These are phyloP conservation scores for Podila epigama DNA, from an alignment of 192 early-diverging fungal genomes.

Conservation along the genomic window DNA sequence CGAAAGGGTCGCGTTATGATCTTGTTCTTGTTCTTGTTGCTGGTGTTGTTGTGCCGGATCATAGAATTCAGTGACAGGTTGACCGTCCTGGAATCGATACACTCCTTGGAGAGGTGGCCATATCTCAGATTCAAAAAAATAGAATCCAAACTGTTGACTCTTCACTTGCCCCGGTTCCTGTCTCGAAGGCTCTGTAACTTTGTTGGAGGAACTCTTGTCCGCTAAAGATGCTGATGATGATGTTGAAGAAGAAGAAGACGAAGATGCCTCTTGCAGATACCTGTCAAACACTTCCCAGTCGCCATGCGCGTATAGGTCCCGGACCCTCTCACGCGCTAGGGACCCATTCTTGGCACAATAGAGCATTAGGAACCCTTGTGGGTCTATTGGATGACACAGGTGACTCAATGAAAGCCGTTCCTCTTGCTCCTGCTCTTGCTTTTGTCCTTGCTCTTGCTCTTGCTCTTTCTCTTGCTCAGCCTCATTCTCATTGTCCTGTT, in stretches of 20 bases:
- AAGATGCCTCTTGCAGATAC: conserved; percentile 37
- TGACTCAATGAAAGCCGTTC: conserved; percentile 60
- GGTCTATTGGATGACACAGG: conserved; percentile 67
- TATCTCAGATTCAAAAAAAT: conserved; percentile 77
- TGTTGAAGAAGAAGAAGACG: too few relatives aligned
- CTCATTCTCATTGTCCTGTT: conserved; percentile 37
- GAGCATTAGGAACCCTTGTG: conserved; percentile 72
- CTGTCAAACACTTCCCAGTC: conserved; percentile 69
- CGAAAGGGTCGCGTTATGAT: not conserved
- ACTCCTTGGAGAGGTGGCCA: conserved; percentile 75
- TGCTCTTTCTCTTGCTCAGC: not conserved
- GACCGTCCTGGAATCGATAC: conserved; percentile 62
- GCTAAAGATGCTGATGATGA: too few relatives aligned
- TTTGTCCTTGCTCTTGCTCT: conserved; percentile 23
- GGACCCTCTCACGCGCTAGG: conserved; percentile 76
- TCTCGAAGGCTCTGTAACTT: conserved; percentile 23
- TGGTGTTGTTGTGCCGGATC: not conserved
- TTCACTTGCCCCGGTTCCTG: not conserved
- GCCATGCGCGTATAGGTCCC: conserved; percentile 57
- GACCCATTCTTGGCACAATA: conserved; percentile 89
- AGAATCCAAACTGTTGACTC: conserved; percentile 61
- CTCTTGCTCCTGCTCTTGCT: conserved; percentile 34
- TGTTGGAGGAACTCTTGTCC: too few relatives aligned
- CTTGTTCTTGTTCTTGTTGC: conserved; percentile 12
- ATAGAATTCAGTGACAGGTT: conserved; percentile 48